Evolutionary conservation across 352 stramenopile species (phyloP).

Genomic region (Pythium rishiriense): DNA sequence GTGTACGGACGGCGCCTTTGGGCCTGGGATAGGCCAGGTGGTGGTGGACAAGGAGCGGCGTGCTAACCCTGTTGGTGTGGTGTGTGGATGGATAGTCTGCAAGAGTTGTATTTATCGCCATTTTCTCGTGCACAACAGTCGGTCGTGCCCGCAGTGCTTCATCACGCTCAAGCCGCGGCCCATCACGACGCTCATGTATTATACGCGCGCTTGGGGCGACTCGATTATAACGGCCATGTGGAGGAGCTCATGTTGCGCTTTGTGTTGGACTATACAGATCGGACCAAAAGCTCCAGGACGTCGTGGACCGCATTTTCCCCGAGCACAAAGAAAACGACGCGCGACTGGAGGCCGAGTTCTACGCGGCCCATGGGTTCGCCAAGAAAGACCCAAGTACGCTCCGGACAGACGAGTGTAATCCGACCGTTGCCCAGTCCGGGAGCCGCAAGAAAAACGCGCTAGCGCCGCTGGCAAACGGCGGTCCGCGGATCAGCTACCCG

Average conservation of each 20-base stretch:
- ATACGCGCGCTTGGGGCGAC: conserved; percentile 1
- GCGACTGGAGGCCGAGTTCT: conserved; percentile 58
- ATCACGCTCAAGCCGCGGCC: conserved; percentile 53
- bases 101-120: conserved; percentile 86
- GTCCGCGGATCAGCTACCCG: conserved; percentile 14
- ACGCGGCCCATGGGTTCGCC: conserved; percentile 57
- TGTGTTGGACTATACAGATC: conserved; percentile 31
- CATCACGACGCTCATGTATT: conserved; percentile 72
- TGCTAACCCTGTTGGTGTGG: background rate
- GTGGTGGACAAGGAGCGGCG: no score
- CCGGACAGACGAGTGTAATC: background rate
- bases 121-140: conserved; percentile 62
- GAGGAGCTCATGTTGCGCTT: background rate
- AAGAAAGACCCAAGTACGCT: conserved; percentile 28
- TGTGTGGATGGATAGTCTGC: conserved; percentile 69
- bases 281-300: conserved; percentile 71
- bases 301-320: conserved; percentile 77
- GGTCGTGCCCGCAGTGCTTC: conserved; percentile 61
- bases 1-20: conserved; percentile 41
- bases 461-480: conserved; percentile 17
- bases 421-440: background rate
- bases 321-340: conserved; percentile 55
- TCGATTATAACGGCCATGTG: background rate
- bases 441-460: conserved; percentile 17
- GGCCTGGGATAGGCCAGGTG: no score